Percentiles rank a stretch among this genome's conserved stretches.
These are phyloP conservation scores for Linnemannia schmuckeri DNA, from an alignment of 192 early-diverging fungal genomes.

Conservation along the genomic window DNA sequence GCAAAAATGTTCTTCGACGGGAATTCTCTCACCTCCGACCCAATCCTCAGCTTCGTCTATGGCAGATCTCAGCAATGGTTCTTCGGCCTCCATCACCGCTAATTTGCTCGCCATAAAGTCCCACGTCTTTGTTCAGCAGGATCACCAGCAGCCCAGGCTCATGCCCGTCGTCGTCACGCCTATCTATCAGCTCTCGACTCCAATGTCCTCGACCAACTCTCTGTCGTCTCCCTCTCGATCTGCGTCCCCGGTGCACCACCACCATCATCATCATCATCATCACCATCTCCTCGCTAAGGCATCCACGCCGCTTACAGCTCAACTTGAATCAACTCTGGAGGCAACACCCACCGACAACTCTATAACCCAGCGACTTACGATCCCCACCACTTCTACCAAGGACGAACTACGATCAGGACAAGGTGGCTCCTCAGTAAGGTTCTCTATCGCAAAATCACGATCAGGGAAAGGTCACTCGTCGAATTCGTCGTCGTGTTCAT, in stretches of 20 bases:
- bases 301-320: not conserved
- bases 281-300: not conserved
- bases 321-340: not conserved
- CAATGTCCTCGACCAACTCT: conserved; percentile 29
- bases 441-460: not conserved
- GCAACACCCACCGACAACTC: not conserved
- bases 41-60: conserved; percentile 23
- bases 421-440: not conserved
- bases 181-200: conserved; percentile 17
- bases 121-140: conserved; percentile 10
- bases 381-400: not conserved
- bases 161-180: not conserved
- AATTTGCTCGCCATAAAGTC: conserved; percentile 34
- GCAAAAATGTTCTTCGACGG: not conserved
- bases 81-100: conserved; percentile 40
- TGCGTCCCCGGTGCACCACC: not conserved
- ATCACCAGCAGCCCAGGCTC: conserved; percentile 18
- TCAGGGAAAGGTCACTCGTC: conserved; percentile 1
- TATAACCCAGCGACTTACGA: not conserved
- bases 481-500: conserved; percentile 1
- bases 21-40: not conserved
- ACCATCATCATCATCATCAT: not conserved
- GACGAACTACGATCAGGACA: not conserved
- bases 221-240: conserved; percentile 15
- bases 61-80: conserved; percentile 25